phyloP scores from a whole-genome alignment of 169 alveolate species.

The Plasmodium fragile region DNA sequence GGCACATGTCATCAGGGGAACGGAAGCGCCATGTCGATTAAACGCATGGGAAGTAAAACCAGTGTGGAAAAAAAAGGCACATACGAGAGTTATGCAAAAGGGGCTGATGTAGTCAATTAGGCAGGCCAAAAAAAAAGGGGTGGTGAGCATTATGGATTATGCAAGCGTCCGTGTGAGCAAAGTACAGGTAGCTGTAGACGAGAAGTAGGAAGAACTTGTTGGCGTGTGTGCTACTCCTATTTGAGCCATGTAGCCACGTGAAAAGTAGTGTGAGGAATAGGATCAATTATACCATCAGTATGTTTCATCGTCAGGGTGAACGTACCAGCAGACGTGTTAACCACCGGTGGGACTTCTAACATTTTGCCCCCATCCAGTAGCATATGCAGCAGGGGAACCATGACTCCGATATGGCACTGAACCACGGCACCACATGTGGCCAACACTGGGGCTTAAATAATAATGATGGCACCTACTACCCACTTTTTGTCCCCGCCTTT shows the following conservation, averaged over 20 bases:
- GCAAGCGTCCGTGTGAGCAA: background rate
- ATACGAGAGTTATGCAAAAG: background rate
- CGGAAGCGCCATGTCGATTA: background rate
- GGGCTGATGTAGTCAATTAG: background rate
- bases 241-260: background rate
- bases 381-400: background rate
- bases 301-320: background rate
- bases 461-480: background rate
- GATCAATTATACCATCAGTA: background rate
- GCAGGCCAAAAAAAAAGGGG: background rate
- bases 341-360: background rate
- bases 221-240: background rate
- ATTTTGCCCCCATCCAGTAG: background rate
- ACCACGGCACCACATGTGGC: background rate
- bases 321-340: too few species aligned
- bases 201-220: background rate
- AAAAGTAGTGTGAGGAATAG: background rate
- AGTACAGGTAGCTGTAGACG: background rate
- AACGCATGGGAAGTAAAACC: background rate
- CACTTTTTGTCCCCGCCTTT: too few species aligned
- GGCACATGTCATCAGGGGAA: background rate
- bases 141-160: background rate
- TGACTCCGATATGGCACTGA: background rate
- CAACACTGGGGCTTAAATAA: background rate
- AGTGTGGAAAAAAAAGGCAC: background rate